Base-by-base conservation (phyloP, 139 green algal species). In the Tetradesmus obliquus region DNA sequence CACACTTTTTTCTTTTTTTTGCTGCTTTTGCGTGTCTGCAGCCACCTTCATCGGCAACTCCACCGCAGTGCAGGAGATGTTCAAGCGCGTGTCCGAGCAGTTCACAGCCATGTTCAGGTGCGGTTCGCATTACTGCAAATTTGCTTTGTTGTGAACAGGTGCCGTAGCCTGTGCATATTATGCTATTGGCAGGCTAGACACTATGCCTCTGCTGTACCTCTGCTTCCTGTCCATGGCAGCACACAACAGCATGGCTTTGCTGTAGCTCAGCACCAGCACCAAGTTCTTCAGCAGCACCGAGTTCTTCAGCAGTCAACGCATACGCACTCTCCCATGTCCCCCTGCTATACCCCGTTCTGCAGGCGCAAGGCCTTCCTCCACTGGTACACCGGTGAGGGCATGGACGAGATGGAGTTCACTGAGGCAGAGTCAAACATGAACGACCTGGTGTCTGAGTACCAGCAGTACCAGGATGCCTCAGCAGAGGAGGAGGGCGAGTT, bases 341-440 rank as follows among this genome's bases (percentile, higher is more conserved):
- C 15, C 17, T 66, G 5, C 66, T 76, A 19, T 24, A 24, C 17
- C n/a, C 1, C n/a, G 57, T 66, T 66, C 2, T 13, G 3, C 66
- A 76, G 98, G 69, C 96, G 98, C 91, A 99, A 99, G 95, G 98
- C 98, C 58, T 99, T 99, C 98, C 95, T 99, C n/a, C 98, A 99
- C 95, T 99, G 98, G 98, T 99, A 99, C 97, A 99, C 98, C 22
- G 98, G 97, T 91, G 98, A 99, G 97, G 98, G 98, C 93, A 99
- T 99, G 98, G 98, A 99, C 93, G 98, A 99, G 97, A 99, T 99
- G 98, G 98, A 99, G 95, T 99, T 99, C 96, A 99, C 98, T 51
- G 98, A 99, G 95, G 98, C 98, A 24, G 97, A 99, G 95, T 98
- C 95, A 93, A 99, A 99, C 97, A 99, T 99, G 98, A 98, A 98